phyloP scores from a whole-genome alignment of 768 basidiomycete species.

The Tylopilus plumbeoviolaceoides region DNA sequence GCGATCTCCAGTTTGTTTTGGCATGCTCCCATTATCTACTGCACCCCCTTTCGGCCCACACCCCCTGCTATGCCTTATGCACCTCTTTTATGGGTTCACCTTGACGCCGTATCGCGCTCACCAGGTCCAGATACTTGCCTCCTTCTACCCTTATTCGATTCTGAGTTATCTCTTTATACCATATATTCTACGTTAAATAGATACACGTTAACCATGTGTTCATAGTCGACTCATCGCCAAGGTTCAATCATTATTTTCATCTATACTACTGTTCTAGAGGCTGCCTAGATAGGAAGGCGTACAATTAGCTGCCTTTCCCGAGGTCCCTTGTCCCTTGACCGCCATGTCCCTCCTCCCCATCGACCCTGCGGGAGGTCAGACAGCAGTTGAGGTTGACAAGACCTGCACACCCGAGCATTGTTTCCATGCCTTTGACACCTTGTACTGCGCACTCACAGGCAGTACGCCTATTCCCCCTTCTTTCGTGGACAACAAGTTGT shows the following conservation, averaged over 20 bases:
- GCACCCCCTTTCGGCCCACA: constrained; percentile 13
- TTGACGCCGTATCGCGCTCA: constrained; percentile 20
- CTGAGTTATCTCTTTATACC: constrained; percentile 39
- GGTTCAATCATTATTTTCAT: constrained; percentile 5
- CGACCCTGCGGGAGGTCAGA: constrained; percentile 40
- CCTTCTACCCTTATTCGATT: constrained; percentile 30
- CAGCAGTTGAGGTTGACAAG: constrained; percentile 39
- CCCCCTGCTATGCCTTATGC: constrained; percentile 30
- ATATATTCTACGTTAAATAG: constrained; percentile 37
- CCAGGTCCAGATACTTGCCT: constrained; percentile 10
- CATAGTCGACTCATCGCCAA: constrained; percentile 28
- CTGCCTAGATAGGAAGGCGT: constrained; percentile 28
- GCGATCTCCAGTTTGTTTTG: constrained; percentile 11
- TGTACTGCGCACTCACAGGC: constrained; percentile 70
- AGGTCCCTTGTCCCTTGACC: constrained; percentile 23
- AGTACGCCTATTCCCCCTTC: constrained; percentile 50
- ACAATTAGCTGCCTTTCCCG: background rate
- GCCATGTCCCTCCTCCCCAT: constrained; percentile 56
- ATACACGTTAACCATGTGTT: constrained; percentile 35
- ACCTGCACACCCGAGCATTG: constrained; percentile 72
- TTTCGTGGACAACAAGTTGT: constrained; percentile 80
- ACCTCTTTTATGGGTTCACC: constrained; percentile 19
- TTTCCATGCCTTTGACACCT: constrained; percentile 75
- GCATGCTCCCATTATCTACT: constrained; percentile 21
- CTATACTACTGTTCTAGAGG: background rate